Evolutionary conservation across 169 alveolate genomes (phyloP).

Genomic region (Plasmodium malariae): DNA sequence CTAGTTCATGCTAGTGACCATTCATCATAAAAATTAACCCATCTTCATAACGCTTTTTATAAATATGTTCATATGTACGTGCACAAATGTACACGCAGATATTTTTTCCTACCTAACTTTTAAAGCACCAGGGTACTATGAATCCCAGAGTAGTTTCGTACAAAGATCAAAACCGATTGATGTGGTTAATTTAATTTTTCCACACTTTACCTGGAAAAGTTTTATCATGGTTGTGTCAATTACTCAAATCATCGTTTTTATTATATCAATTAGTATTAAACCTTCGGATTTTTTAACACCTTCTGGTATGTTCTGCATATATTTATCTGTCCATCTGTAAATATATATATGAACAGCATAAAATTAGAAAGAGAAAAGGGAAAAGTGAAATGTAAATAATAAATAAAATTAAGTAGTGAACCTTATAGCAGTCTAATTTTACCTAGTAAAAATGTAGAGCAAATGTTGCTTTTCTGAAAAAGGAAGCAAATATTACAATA

Average conservation of each 20-base stretch:
- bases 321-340: neutral
- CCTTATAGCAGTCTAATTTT: too few species aligned
- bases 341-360: too few species aligned
- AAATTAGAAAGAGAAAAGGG: too few species aligned
- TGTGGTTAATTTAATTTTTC: slow-evolving; percentile 78
- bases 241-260: slow-evolving; percentile 77
- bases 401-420: too few species aligned
- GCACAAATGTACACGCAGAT: neutral
- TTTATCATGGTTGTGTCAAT: slow-evolving; percentile 77
- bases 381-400: too few species aligned
- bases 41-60: neutral
- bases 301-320: slow-evolving; percentile 32
- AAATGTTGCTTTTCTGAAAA: too few species aligned
- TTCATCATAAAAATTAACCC: neutral
- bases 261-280: slow-evolving; percentile 57
- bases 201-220: slow-evolving; percentile 78
- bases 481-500: too few species aligned
- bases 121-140: slow-evolving; percentile 68
- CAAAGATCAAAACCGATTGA: slow-evolving; percentile 76
- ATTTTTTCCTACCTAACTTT: neutral
- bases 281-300: slow-evolving; percentile 74
- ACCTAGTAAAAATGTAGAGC: too few species aligned
- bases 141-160: slow-evolving; percentile 72
- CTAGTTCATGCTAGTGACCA: neutral
- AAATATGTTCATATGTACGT: neutral